phyloP scores from a whole-genome alignment of 306 rosid genomes.

The Rosa lucieae region DNA sequence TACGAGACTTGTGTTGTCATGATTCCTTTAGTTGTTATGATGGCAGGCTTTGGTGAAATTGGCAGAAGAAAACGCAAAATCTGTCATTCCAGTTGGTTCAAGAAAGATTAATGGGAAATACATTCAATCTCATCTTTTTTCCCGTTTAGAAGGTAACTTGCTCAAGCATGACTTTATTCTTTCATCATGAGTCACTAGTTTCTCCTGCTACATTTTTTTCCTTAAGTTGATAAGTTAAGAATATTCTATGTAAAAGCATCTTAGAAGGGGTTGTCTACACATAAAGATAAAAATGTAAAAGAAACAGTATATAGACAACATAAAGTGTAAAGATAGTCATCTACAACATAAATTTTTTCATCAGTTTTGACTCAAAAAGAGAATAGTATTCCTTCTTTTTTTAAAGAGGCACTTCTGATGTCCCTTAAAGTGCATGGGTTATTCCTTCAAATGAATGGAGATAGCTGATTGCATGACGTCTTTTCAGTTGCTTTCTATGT shows the following conservation, averaged over 20 bases:
- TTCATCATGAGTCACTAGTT: background rate
- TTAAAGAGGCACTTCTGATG: background rate
- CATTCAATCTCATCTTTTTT: constrained; percentile 83
- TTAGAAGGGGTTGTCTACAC: background rate
- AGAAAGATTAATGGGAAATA: constrained; percentile 95
- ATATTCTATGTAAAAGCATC: background rate
- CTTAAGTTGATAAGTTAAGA: background rate
- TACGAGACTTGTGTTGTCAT: constrained; percentile 3
- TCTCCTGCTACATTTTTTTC: background rate
- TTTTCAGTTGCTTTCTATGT: background rate
- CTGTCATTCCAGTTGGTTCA: constrained; percentile 62
- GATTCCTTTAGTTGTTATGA: constrained; percentile 20
- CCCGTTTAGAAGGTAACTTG: constrained; percentile 68
- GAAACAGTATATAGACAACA: background rate
- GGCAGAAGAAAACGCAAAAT: constrained; percentile 79
- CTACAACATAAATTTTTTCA: background rate
- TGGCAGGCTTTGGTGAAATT: constrained; percentile 68
- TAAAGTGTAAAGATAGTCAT: background rate
- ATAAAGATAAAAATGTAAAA: background rate
- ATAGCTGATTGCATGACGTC: background rate
- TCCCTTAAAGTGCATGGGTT: background rate
- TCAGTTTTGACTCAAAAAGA: background rate
- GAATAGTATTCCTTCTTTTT: background rate
- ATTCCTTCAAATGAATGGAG: background rate
- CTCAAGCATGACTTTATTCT: background rate